Evolutionary conservation across 352 stramenopile species (phyloP).

Genomic region (Bremia lactucae): DNA sequence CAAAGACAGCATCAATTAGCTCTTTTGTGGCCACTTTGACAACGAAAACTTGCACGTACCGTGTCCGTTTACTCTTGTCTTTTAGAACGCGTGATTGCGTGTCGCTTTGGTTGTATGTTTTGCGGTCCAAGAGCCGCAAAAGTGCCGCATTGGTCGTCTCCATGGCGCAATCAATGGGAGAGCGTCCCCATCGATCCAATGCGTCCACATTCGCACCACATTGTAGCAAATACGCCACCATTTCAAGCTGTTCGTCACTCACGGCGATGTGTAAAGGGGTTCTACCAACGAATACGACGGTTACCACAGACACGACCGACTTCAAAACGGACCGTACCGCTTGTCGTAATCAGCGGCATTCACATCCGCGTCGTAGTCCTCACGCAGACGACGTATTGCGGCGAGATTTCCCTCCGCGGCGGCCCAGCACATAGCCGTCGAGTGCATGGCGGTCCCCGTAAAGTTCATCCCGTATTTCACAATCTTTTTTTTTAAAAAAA

Average conservation of each 20-base stretch:
- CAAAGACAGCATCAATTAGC: no score
- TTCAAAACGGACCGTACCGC: conserved; percentile 22
- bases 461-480: no score
- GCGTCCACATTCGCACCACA: conserved; percentile 38
- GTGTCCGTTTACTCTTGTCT: conserved; percentile 1
- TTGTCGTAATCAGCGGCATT: conserved; percentile 73
- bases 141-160: conserved; percentile 41
- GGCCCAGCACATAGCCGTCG: conserved; percentile 72
- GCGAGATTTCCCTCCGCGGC: conserved; percentile 50
- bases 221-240: conserved; percentile 52
- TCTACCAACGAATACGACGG: conserved; percentile 12
- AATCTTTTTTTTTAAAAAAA: no score
- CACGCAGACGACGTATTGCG: conserved; percentile 42
- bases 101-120: conserved; percentile 14
- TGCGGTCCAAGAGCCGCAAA: conserved; percentile 34
- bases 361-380: conserved; percentile 55
- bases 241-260: conserved; percentile 45
- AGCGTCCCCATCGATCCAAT: conserved; percentile 60
- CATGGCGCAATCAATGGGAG: conserved; percentile 54
- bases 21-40: no score
- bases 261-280: conserved; percentile 71
- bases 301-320: neutral
- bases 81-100: conserved; percentile 15
- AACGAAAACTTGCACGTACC: no score
- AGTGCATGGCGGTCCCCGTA: conserved; percentile 22